Evolutionary conservation across 257 asterid species (phyloP), one percentile per base, ranked within the genome.

Genomic region (Nicotiana knightiana): DNA sequence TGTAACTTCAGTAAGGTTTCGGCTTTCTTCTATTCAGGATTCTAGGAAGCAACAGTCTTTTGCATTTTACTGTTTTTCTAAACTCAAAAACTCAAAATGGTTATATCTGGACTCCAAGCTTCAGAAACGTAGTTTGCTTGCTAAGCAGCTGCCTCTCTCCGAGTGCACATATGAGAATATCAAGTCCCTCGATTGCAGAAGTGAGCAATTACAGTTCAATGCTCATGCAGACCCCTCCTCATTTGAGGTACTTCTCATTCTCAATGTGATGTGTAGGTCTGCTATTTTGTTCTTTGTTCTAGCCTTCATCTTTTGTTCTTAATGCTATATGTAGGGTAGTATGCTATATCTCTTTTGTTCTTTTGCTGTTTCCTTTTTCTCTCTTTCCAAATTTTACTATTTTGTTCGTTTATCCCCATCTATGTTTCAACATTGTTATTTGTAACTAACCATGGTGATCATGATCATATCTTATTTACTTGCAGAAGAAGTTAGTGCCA

Each of bases 111-210:
- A 93, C 73, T 87, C 93, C 58, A 84, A 85, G 90, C 91, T 96
- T 71, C 91, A 89, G 89, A 87, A 83, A 32, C 92, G 83, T 76
- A 94, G 93, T 86, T 87, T 82, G 80, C 90, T 92, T 81, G 64
- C 87, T 37, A 91, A 88, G 87, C 88, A 86, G 84, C 87, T 94
- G 43, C 87, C 97, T 59, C 84, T 92, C 81, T 88, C 98, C 18
- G 98, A 93, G 78, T 96, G 98, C 91, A 92, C 97, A 10, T 88
- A 88, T 87, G 95, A 88, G 66, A 94, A 94, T 85, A 89, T 96
- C 82, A 93, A 89, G 91, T 87, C 90, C 65, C 88, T 94, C 76
- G 94, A 91, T 82, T 85, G 84, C 43, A 84, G 86, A 75, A 86
- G 84, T 66, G 62, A 67, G 83, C 89, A 24, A 82, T 79, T 83